Conservation (phyloP, 768 basidiomycete species). For the Lactarius vividus region DNA sequence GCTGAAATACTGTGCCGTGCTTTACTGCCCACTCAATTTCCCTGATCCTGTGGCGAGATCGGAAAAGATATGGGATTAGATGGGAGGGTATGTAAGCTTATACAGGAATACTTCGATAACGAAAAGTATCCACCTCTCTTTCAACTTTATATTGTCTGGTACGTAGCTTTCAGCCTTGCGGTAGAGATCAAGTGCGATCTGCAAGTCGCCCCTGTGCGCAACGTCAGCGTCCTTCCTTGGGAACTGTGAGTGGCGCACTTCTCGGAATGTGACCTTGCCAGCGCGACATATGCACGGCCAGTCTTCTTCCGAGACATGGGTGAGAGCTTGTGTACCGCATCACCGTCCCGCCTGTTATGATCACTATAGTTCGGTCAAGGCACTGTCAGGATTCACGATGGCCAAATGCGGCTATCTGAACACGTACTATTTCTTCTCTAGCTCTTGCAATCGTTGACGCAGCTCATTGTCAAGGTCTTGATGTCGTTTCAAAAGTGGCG, state of each 20-base stretch:
- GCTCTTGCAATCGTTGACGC: conserved; percentile 58
- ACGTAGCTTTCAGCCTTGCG: conserved; percentile 79
- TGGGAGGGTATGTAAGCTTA: conserved; percentile 24
- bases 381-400: neutral
- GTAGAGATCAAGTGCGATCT: conserved; percentile 76
- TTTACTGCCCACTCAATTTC: conserved; percentile 79
- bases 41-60: conserved; percentile 54
- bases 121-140: conserved; percentile 84
- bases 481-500: conserved; percentile 61
- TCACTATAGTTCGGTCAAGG: conserved; percentile 43
- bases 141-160: conserved; percentile 81
- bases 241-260: conserved; percentile 48
- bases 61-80: conserved; percentile 33
- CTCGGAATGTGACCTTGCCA: conserved; percentile 77
- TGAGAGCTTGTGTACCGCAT: conserved; percentile 61
- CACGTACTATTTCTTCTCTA: conserved; percentile 72
- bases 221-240: conserved; percentile 3
- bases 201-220: conserved; percentile 64
- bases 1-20: conserved; percentile 56
- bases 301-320: conserved; percentile 79
- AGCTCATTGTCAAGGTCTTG: conserved; percentile 69
- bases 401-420: conserved; percentile 8
- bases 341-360: conserved; percentile 56
- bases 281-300: conserved; percentile 78
- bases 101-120: conserved; percentile 62